These are phyloP conservation scores for Candida khao-thaluensis DNA, from an alignment of 805 yeast genomes.

Conservation along the genomic window DNA sequence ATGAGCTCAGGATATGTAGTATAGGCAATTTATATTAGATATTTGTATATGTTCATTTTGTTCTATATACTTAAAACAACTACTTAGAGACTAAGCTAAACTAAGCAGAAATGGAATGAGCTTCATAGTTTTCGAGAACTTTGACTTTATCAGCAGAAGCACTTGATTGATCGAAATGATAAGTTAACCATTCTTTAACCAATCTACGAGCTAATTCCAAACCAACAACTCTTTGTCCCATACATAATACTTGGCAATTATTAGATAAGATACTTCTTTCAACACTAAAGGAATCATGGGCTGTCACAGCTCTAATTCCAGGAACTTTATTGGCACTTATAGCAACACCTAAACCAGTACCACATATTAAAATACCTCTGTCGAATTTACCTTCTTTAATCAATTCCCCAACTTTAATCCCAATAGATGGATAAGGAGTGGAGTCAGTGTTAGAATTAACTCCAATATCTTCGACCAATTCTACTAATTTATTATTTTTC, in stretches of 20 bases:
- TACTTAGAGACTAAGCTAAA: background rate
- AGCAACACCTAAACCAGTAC: conserved; percentile 52
- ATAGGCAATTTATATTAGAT: too few species aligned
- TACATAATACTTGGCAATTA: conserved; percentile 45
- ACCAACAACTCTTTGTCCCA: conserved; percentile 50
- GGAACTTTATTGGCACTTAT: conserved; percentile 47
- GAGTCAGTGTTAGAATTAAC: conserved; percentile 30
- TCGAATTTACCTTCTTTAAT: conserved; percentile 42
- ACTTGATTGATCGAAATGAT: conserved; percentile 36
- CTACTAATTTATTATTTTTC: conserved; percentile 25
- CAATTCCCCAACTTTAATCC: conserved; percentile 43
- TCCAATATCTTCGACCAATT: conserved; percentile 39
- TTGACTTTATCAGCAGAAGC: conserved; percentile 44
- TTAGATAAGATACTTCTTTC: conserved; percentile 45
- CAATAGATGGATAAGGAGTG: conserved; percentile 44
- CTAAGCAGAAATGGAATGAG: background rate
- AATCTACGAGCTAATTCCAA: conserved; percentile 43
- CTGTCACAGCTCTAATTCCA: conserved; percentile 49
- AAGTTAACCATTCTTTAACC: conserved; percentile 45
- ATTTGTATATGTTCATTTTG: background rate
- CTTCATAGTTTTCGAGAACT: conserved; percentile 28
- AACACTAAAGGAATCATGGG: conserved; percentile 47
- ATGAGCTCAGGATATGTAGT: too few species aligned
- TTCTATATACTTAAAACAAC: background rate
- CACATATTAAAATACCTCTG: conserved; percentile 46